A percentile compares a stretch with the other conserved stretches of the same genome.
phyloP scores from a whole-genome alignment of 2,329 filamentous ascomycete genomes.

The Fusarium sp. region DNA sequence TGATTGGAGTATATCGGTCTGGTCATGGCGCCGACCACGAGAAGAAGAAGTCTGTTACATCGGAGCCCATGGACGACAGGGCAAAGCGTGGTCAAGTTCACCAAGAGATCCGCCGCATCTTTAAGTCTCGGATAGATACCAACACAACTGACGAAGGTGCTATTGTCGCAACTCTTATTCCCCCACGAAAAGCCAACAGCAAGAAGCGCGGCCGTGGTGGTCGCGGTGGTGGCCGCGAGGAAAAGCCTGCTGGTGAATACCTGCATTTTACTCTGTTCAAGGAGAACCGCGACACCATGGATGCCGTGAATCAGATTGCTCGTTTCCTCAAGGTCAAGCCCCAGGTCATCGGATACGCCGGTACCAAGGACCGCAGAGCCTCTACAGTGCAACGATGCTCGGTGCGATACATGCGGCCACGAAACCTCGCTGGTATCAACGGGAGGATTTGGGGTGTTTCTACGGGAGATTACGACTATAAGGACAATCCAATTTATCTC shows the following conservation, averaged over 20 bases:
- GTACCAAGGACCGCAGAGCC: slow-evolving; percentile 90
- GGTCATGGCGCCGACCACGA: slow-evolving; percentile 45
- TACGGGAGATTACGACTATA: slow-evolving; percentile 85
- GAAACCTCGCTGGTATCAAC: slow-evolving; percentile 74
- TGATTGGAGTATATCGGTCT: slow-evolving; percentile 54
- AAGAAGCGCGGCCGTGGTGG: slow-evolving; percentile 44
- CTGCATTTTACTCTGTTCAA: slow-evolving; percentile 94
- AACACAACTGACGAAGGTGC: slow-evolving; percentile 67
- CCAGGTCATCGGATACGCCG: slow-evolving; percentile 79
- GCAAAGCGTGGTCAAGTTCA: slow-evolving; percentile 60
- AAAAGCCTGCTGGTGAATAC: slow-evolving; percentile 71
- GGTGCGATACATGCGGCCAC: slow-evolving; percentile 59
- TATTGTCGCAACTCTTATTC: slow-evolving; percentile 73
- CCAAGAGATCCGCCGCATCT: slow-evolving; percentile 78
- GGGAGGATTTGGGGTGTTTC: slow-evolving; percentile 68
- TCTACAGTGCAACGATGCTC: slow-evolving; percentile 87
- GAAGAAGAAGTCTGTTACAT: slow-evolving; percentile 49
- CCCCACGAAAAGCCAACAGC: slow-evolving; percentile 50
- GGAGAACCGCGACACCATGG: slow-evolving; percentile 97
- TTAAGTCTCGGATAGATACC: slow-evolving; percentile 81
- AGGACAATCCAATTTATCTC: slow-evolving; percentile 75
- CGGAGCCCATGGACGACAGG: slow-evolving; percentile 57
- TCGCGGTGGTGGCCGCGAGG: slow-evolving; percentile 38
- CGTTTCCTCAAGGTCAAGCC: slow-evolving; percentile 78
- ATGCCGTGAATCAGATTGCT: slow-evolving; percentile 80